phyloP scores from a whole-genome alignment of 371 early-diverging fungal species.

The Blastocladiella emersonii region DNA sequence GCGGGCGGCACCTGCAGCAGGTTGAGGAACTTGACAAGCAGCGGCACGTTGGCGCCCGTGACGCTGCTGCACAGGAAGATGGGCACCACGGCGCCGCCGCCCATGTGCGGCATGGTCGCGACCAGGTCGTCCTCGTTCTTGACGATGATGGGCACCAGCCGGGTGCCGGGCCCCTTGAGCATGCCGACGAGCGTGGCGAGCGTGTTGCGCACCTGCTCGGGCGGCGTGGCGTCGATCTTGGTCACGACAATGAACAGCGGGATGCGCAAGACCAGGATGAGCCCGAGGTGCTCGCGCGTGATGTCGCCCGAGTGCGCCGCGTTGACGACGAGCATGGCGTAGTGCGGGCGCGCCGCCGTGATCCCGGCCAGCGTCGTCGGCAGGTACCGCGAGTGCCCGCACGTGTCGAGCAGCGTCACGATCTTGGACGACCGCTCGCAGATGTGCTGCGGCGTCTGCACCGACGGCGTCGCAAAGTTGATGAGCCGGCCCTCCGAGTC shows the following conservation, averaged over 20 bases:
- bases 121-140: slow-evolving; percentile 27
- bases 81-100: slow-evolving; percentile 19
- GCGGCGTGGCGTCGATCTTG: slow-evolving; percentile 30
- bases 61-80: slow-evolving; percentile 31
- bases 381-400: slow-evolving; percentile 35
- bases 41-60: slow-evolving; percentile 31
- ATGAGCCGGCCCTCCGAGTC: slow-evolving; percentile 27
- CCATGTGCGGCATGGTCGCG: slow-evolving; percentile 13
- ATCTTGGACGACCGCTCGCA: slow-evolving; percentile 24
- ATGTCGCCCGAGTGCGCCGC: slow-evolving; percentile 23
- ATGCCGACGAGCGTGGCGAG: slow-evolving; percentile 19
- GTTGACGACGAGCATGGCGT: slow-evolving; percentile 27
- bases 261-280: slow-evolving; percentile 25
- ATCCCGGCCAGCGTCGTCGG: slow-evolving; percentile 31
- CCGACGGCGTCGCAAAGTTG: slow-evolving; percentile 22
- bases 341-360: slow-evolving; percentile 25
- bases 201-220: slow-evolving; percentile 22
- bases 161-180: slow-evolving; percentile 25
- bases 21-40: slow-evolving; percentile 26
- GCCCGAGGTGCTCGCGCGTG: slow-evolving; percentile 26
- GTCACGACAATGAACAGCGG: slow-evolving; percentile 36
- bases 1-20: slow-evolving; percentile 20
- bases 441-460: slow-evolving; percentile 25
- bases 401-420: slow-evolving; percentile 31
- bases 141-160: slow-evolving; percentile 22